A percentile compares a stretch with the other conserved stretches of the same genome.
phyloP scores from a whole-genome alignment of 768 basidiomycete genomes.

The Boletus reticuloceps region DNA sequence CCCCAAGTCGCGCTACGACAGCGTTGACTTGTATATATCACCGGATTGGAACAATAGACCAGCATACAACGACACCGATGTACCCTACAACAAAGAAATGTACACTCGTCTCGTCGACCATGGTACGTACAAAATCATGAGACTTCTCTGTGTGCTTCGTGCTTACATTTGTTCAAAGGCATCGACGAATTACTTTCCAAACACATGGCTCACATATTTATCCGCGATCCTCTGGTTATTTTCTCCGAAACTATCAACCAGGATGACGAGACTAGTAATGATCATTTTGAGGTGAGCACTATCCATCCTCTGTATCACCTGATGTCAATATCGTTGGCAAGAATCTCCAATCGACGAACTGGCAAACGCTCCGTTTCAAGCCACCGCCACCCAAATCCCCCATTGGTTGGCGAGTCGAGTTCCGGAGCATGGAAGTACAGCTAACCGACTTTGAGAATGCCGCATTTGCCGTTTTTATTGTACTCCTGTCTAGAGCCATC shows the following conservation, averaged over 20 bases:
- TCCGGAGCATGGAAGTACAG: constrained; percentile 98
- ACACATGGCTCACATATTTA: constrained; percentile 94
- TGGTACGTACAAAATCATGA: constrained; percentile 42
- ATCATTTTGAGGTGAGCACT: constrained; percentile 87
- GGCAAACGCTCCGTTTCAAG: constrained; percentile 99
- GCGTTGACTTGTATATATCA: constrained; percentile 92
- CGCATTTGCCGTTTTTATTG: constrained; percentile 92
- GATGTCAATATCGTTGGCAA: constrained; percentile 29
- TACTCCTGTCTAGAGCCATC: constrained; percentile 91
- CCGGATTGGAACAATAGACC: constrained; percentile 83
- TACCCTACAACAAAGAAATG: constrained; percentile 76
- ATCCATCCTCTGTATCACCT: neutral
- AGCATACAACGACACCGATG: constrained; percentile 87
- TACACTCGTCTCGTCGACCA: constrained; percentile 70
- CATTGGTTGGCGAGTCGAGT: constrained; percentile 98
- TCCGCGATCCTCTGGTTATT: constrained; percentile 93
- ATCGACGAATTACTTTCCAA: constrained; percentile 85
- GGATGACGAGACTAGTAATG: constrained; percentile 82
- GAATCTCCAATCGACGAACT: constrained; percentile 99
- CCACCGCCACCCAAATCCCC: constrained; percentile 90
- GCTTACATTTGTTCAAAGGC: constrained; percentile 42
- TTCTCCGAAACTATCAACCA: constrained; percentile 94
- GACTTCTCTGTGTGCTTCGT: neutral
- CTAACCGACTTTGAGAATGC: constrained; percentile 99
- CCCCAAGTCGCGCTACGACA: constrained; percentile 97